Base-by-base conservation (phyloP, 805 yeast species). In the Starmerella stellata region DNA sequence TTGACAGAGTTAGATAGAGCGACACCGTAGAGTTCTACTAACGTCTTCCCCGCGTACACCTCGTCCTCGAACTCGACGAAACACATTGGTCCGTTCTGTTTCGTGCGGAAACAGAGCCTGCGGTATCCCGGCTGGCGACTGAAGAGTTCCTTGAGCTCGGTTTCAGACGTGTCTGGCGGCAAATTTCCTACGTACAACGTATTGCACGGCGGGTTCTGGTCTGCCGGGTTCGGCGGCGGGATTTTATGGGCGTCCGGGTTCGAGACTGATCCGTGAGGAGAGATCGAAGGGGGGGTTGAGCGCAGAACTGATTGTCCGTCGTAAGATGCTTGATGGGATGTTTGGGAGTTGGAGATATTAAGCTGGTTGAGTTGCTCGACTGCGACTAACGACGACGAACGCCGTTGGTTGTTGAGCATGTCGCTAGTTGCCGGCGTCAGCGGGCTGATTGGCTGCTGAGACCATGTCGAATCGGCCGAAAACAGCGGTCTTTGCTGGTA, bases 1-100 rank as follows among this genome's bases (percentile, higher is more conserved):
- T 90, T 90, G 38, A 74, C 74, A 3, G 81, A 70, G 53, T 95
- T 70, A 23, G 93, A 92, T 51, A 90, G 67, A 9, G 90, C 82
- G 45, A 90, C 68, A 14, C 98, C 98, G 55, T 90, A 90, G 36
- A 90, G 64, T 59, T 85, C 95, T 24, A 93, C 93, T 43, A 90
- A 65, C 0, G 96, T 95, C 51, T 81, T 69, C 2, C 96, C 82
- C 1, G 98, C 98, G 59, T 72, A 78, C 3, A 78, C 75, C 38
- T 90, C 93, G 57, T 87, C 95, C 51, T 90, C 98, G 62, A 90
- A 90, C 63, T 90, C 98, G 39, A 90, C 98, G 66, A 90, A 90
- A 59, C 98, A 90, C 96, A 90, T 90, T 39, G 98, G 98, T 4
- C 98, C 96, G 48, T 66, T 69, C 37, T 66, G 68, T 59, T 83